Base-by-base conservation (phyloP, 148 eudicot genomes). In the Cornus florida region DNA sequence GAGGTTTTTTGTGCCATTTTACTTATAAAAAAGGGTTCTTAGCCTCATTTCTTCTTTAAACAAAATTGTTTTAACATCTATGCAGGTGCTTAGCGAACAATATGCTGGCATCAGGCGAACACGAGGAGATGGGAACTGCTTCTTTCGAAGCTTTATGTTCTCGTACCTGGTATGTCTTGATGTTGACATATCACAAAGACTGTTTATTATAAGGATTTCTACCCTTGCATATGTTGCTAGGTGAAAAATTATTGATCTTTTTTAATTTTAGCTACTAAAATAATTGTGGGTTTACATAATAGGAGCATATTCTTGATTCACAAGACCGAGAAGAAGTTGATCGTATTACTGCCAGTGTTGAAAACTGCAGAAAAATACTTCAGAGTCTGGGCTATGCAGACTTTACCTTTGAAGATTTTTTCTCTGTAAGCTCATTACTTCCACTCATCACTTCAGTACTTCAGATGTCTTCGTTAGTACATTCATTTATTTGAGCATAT, bases 51-150 rank as follows among this genome's bases (percentile, higher is more conserved):
- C 65, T 60, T 70, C 20, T 10, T 48, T 59, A 11, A 57, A 19
- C 28, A 66, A 20, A 13, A 69, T 72, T 53, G 31, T 72, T 17
- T 50, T 71, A 24, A 53, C 67, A 67, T 74, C 28, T 35, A 22
- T 77, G 77, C 90, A 93, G 97, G 84, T 95, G 82, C 93, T 95
- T 71, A 80, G 71, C 14, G 87, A 90, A 76, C 84, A 91, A 72
- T 95, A 88, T 86, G 84, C 90, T 78, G 92, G 90, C 56, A 91
- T 96, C 65, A 87, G 99, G 83, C 91, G 99, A 74, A 88, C 97
- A 10, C 82, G 93, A n/a, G 98, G 99, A 72, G 99, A 96, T 87
- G 99, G 99, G 67, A 95, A 96, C 73, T 96, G 98, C 84, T 96
- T 96, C 83, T 96, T 96, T 68, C 93, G 99, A 77, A 86, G 97